Evolutionary conservation across 2,329 filamentous ascomycete genomes (phyloP), one percentile per base, ranked within the genome.

Genomic region (Plenodomus biglobosus): DNA sequence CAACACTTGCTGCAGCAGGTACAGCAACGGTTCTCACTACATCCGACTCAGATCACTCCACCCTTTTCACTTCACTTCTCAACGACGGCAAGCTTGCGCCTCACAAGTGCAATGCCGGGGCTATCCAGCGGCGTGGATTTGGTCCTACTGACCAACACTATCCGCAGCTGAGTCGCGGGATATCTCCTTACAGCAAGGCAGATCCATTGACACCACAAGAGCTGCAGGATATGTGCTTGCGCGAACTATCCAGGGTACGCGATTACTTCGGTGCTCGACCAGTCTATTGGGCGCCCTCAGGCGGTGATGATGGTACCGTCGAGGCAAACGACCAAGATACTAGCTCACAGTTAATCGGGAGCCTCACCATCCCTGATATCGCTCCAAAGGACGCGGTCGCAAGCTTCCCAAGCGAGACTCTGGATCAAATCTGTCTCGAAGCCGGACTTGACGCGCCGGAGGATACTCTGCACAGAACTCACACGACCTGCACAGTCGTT

Each of bases 181-280:
- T 46, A 8, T 51, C 53, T 10, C 52, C 56, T 3, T 56, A 56
- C 5, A 40, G 36, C 15, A 44, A 35, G 13, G 4, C 52, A n/a
- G 48, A 42, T 10, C 51, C 6, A 19, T 37, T 2, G 20, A 53
- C 27, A 7, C 27, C 15, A 32, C 27, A 32, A 22, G 39, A 53
- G n/a, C 21, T 63, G 10, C 54, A 50, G 21, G 46, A 56, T 2
- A 52, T 56, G 8, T 44, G 48, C 22, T 27, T 54, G 19, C 50
- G 49, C 36, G 35, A 54, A 15, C 41, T 52, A 3, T 32, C 46
- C 15, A 27, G 38, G 13, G 36, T 34, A 3, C 38, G 22, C 8
- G 39, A 48, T n/a, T 40, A 43, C 21, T 50, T 37, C 16, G 43
- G 40, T 20, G 40, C 46, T 22, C 24, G 43, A 11, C 43, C 40